Conservation (phyloP, 257 asterid genomes). For the Nicotiana paniculata region DNA sequence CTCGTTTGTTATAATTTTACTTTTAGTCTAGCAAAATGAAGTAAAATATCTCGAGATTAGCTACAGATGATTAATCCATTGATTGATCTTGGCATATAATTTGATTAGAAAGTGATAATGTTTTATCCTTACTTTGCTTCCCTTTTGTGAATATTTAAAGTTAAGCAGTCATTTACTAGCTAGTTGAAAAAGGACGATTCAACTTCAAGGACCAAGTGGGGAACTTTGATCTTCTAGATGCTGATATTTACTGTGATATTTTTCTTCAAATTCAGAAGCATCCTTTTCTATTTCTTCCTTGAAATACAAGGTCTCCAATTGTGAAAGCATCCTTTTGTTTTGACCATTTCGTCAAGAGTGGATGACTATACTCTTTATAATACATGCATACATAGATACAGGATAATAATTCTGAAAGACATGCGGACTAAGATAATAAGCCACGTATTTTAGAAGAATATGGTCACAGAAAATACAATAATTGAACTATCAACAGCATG, state of each 20-base stretch:
- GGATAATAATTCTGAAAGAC: background rate
- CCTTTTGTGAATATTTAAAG: too few relatives aligned
- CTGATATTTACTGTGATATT: background rate
- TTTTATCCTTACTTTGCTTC: too few relatives aligned
- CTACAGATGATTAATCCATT: background rate
- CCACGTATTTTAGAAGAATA: background rate
- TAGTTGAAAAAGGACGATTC: background rate
- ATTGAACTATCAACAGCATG: background rate
- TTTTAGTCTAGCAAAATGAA: background rate
- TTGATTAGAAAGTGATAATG: too few relatives aligned
- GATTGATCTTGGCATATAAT: background rate
- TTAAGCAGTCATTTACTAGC: too few relatives aligned
- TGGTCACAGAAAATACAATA: background rate
- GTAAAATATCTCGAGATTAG: background rate
- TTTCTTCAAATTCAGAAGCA: background rate
- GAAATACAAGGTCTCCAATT: background rate
- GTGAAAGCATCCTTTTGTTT: background rate
- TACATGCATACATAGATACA: background rate
- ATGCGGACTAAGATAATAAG: background rate
- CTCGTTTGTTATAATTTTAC: background rate
- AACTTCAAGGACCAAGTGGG: background rate
- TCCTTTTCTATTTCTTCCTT: background rate
- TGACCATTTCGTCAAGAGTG: background rate
- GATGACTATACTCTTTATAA: background rate
- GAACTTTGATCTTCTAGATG: background rate